Evolutionary conservation across 768 basidiomycete species (phyloP).

Genomic region (Naganishia onofrii): DNA sequence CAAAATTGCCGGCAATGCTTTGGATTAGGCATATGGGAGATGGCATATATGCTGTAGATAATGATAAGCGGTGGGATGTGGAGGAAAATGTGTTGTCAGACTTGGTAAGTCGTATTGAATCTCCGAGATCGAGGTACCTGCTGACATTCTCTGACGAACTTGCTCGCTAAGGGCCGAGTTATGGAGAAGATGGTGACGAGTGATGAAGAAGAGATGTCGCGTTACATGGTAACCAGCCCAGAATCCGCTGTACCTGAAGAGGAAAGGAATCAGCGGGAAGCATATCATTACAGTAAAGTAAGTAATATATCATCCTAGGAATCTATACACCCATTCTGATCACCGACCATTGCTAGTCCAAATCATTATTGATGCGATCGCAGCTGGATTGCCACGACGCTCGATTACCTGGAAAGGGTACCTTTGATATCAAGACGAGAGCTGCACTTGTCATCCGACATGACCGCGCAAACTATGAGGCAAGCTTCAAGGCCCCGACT

Average conservation of each 20-base stretch:
- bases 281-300: slow-evolving; percentile 83
- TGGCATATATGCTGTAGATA: slow-evolving; percentile 52
- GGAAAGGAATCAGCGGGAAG: slow-evolving; percentile 58
- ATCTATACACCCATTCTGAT: slow-evolving; percentile 11
- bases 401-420: slow-evolving; percentile 79
- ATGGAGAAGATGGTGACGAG: slow-evolving; percentile 83
- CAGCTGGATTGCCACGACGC: slow-evolving; percentile 84
- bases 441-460: slow-evolving; percentile 78
- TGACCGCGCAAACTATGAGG: slow-evolving; percentile 79
- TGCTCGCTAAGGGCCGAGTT: slow-evolving; percentile 66
- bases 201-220: slow-evolving; percentile 63
- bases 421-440: slow-evolving; percentile 95
- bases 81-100: slow-evolving; percentile 50
- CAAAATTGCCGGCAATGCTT: slow-evolving; percentile 72
- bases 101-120: slow-evolving; percentile 38
- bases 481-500: too few species aligned
- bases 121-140: neutral
- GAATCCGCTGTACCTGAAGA: slow-evolving; percentile 47
- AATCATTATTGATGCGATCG: slow-evolving; percentile 79
- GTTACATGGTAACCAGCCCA: slow-evolving; percentile 52
- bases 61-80: slow-evolving; percentile 52
- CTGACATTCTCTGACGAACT: neutral
- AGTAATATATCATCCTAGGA: slow-evolving; percentile 30
- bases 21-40: slow-evolving; percentile 59
- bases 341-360: slow-evolving; percentile 47